Base-by-base conservation (phyloP, 192 early-diverging fungal genomes). In the Rhizophlyctis rosea region DNA sequence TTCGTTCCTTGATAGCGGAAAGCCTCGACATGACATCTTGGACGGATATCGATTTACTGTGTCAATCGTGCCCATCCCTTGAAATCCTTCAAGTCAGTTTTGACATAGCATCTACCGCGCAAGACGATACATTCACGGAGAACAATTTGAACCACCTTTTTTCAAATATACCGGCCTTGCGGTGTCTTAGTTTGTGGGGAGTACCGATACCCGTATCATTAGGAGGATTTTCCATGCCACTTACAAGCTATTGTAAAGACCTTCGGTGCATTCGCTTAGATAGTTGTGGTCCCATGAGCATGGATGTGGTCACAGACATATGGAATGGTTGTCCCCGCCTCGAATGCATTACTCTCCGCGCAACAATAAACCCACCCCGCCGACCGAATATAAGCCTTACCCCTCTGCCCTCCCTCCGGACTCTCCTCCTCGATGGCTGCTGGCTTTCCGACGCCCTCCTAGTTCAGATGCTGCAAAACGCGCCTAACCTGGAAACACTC, bases 401-500 rank as follows among this genome's bases (percentile, higher is more conserved):
- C 28, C n/a, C 66, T 13, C 49, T 60, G 24, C 58, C 47, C 3
- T 61, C 34, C 29, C 32, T 68, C 24, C 36, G 59, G 18, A 39
- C 68, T 29, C 21, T 70, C 5, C 47, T 70, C 23, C 32, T 70
- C 21, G 68, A 70, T 35, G 63, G 68, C 3, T 70, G 68, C 54
- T 70, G 68, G 68, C 50, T 59, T 16, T 59, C 68, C 3, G 68
- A 70, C 49, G 63, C 48, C 51, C 28, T 67, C 4, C 2, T 70
- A 1, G 23, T 5, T 11, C 14, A 34, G 24, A 67, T 70, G 27
- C 64, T 51, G 4, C 35, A 54, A 18, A 25, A 25, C 24, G 60
- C 68, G n/a, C 68, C 62, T 0, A 67, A 67, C n/a, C 55, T 70
- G 4, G 57, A 61, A 39, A 70, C 62, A 1, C 59, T 70, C 21